Conservation (phyloP, 257 asterid species). For the Striga asiatica region DNA sequence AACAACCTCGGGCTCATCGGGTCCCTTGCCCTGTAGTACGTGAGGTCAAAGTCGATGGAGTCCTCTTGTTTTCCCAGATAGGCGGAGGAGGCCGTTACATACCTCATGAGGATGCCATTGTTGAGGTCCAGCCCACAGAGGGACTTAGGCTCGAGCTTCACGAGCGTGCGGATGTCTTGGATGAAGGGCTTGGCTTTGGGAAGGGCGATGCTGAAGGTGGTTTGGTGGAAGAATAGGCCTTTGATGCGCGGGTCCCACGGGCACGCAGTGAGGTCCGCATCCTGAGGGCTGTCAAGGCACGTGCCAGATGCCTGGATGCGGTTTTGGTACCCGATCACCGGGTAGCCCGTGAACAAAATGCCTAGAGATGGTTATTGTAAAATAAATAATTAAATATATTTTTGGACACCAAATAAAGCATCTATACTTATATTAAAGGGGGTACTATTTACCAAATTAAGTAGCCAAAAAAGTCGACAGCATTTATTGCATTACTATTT, state of each 20-base stretch:
- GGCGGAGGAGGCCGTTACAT: conserved; percentile 48
- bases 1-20: conserved; percentile 38
- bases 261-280: conserved; percentile 26
- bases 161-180: conserved; percentile 36
- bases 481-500: too few relatives aligned
- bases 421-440: too few relatives aligned
- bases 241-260: conserved; percentile 54
- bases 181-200: conserved; percentile 35
- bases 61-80: conserved; percentile 55
- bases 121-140: conserved; percentile 44
- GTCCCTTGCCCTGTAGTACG: conserved; percentile 45
- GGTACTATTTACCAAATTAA: too few relatives aligned
- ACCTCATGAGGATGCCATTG: conserved; percentile 47
- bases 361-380: conserved; percentile 9
- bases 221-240: conserved; percentile 46
- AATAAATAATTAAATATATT: background rate
- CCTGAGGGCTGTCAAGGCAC: conserved; percentile 41
- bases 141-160: conserved; percentile 30
- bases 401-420: background rate
- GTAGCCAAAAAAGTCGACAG: too few relatives aligned
- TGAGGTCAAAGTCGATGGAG: conserved; percentile 44
- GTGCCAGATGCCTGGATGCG: conserved; percentile 49
- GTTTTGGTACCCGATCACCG: conserved; percentile 42
- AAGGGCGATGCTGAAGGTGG: conserved; percentile 41
- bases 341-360: conserved; percentile 32